Percentiles rank a stretch among this genome's conserved stretches.
Evolutionary conservation across 257 asterid genomes (phyloP).

Genomic region (Asclepias syriaca): DNA sequence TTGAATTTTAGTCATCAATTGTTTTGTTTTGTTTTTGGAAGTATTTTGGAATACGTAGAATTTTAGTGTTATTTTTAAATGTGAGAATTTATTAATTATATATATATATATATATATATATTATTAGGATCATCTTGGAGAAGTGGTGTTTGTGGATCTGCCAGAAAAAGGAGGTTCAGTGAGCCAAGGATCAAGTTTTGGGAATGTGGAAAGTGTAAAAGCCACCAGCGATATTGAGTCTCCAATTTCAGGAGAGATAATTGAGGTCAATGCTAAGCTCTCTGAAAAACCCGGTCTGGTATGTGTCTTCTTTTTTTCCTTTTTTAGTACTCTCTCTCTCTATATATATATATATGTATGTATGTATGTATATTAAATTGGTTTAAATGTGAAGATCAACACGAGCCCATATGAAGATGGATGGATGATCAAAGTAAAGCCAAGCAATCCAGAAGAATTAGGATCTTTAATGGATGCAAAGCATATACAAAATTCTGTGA

Average conservation of each 20-base stretch:
- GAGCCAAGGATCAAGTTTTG: constrained; percentile 42
- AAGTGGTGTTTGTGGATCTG: constrained; percentile 83
- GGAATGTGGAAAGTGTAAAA: constrained; percentile 89
- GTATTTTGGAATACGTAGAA: no score
- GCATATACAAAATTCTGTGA: constrained; percentile 81
- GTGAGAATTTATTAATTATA: no score
- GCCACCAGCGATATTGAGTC: constrained; percentile 84
- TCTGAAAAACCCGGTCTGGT: constrained; percentile 71
- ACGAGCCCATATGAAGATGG: constrained; percentile 84
- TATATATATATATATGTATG: no score
- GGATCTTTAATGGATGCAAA: constrained; percentile 52
- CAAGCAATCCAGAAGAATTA: constrained; percentile 60
- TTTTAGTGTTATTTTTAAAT: no score
- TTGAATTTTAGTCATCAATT: no score
- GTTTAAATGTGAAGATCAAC: constrained; percentile 47
- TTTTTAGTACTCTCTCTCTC: no score
- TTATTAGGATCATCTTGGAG: constrained; percentile 78
- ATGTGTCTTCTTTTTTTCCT: constrained; percentile 5
- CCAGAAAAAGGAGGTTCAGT: constrained; percentile 63
- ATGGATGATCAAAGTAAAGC: constrained; percentile 94
- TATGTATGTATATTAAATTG: neutral
- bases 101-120: no score
- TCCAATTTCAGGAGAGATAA: constrained; percentile 82
- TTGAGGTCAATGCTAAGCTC: constrained; percentile 70
- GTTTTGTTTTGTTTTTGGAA: no score